Percentiles rank a stretch among this genome's conserved stretches.
These are phyloP conservation scores for Cystofilobasidium macerans DNA, from an alignment of 768 basidiomycete genomes.

Conservation along the genomic window DNA sequence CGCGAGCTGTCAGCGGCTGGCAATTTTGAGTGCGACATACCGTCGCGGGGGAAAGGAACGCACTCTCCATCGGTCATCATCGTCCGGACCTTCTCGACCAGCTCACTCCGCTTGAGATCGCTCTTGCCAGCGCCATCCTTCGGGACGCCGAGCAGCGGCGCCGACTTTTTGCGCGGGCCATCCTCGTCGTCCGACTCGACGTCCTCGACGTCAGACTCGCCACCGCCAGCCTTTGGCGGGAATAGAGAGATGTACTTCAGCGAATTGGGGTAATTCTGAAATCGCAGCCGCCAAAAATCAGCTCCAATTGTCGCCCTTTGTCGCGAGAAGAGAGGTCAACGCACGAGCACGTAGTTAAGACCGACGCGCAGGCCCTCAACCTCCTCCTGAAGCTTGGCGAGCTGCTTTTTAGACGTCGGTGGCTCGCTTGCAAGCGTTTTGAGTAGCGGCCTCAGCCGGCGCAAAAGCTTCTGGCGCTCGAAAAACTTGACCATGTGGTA, in stretches of 20 bases:
- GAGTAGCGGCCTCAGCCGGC: conserved; percentile 49
- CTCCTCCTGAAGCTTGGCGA: conserved; percentile 42
- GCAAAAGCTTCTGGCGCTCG: conserved; percentile 74
- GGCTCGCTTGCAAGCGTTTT: conserved; percentile 19
- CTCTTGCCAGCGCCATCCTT: conserved; percentile 14
- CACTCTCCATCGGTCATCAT: conserved; percentile 23
- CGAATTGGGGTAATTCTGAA: conserved; percentile 67
- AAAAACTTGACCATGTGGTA: conserved; percentile 92
- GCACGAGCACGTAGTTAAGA: conserved; percentile 76
- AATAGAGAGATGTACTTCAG: conserved; percentile 86
- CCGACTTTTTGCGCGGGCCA: neutral
- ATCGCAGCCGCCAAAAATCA: too few species aligned
- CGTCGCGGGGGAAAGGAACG: conserved; percentile 3
- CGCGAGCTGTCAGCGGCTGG: neutral
- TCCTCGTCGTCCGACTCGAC: conserved; percentile 5
- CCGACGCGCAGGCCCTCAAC: conserved; percentile 65
- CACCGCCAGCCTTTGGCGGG: conserved; percentile 41
- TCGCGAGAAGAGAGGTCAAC: conserved; percentile 29
- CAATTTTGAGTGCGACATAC: neutral
- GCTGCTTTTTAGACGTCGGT: conserved; percentile 38
- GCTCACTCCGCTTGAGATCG: conserved; percentile 8
- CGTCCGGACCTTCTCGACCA: conserved; percentile 22
- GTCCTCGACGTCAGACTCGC: conserved; percentile 3
- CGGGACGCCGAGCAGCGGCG: conserved; percentile 3
- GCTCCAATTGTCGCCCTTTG: too few species aligned